Conservation (phyloP, 495 filamentous ascomycete genomes). For the Chaetomium fimeti region DNA sequence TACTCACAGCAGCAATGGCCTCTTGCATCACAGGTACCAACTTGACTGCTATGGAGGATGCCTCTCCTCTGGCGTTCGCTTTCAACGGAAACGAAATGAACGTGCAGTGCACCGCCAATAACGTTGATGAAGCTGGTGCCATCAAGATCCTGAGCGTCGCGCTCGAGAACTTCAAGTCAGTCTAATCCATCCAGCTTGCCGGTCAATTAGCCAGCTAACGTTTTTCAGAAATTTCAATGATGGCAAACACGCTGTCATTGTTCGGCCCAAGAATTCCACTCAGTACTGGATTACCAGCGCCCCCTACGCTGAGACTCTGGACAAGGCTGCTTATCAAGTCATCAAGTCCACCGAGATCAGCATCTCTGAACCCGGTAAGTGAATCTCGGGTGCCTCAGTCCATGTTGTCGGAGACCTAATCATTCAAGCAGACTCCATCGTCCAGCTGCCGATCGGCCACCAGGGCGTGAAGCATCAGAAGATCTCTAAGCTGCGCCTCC, state of each 20-base stretch:
- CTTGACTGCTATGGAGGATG: not conserved
- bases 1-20: constrained; percentile 9
- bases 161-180: constrained; percentile 17
- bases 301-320: constrained; percentile 7
- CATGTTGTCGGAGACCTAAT: not conserved
- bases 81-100: constrained; percentile 21
- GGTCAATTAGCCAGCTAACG: not conserved
- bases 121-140: constrained; percentile 7
- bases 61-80: constrained; percentile 13
- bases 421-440: not conserved
- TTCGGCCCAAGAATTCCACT: constrained; percentile 8
- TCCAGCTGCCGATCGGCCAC: not conserved
- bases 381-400: not conserved
- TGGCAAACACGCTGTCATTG: constrained; percentile 16
- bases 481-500: constrained; percentile 6
- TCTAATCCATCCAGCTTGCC: not conserved
- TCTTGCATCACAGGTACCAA: not conserved
- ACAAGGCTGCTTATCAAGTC: not conserved
- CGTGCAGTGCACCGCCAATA: constrained; percentile 16
- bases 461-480: not conserved
- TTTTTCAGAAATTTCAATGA: constrained; percentile 10
- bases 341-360: not conserved
- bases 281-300: constrained; percentile 16
- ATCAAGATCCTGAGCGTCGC: not conserved
- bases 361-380: constrained; percentile 1